Base-by-base conservation (phyloP, 73 alveolate genomes). In the Stentor roeselii region DNA sequence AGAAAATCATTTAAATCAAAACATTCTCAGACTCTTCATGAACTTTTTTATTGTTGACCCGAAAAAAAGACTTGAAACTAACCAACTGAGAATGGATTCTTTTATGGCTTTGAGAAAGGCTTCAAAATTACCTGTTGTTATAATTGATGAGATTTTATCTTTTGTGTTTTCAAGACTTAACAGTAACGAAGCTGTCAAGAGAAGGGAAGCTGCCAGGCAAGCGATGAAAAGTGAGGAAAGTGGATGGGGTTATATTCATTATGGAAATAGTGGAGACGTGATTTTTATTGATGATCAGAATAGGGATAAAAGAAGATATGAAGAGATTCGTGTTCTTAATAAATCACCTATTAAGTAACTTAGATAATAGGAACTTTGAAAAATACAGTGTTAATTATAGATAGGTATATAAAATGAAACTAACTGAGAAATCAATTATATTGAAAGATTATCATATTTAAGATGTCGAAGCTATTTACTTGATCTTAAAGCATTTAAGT, bases 31-130 rank as follows among this genome's bases (percentile, higher is more conserved):
- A 30, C 82, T 61, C 21, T 61, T 61, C 27, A 14, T 61, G 42
- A 61, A 61, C 38, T 61, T 61, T 61, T 61, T 61, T 61, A 61
- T 61, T 14, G 82, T 61, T 30, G 82, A 61, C 42, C 82, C 82
- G 14, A 35, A 11, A 61, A 61, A 61, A 30, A 6, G 59, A 30
- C 6, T 61, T 11, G 82, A 61, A 61, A 61, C 59, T 61, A 61
- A 6, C 6, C 6, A 14, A 14, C 27, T 61, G 11, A 14, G 42
- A n/a, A 14, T 6, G 6, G 37, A 61, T 6, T 6, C 82, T 11
- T 6, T 6, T 6, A 61, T 11, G 82, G 42, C 42, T 61, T 35
- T 61, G 37, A 30, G 6, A 61, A 61, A 21, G 67, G 6, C 21
- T 6, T 11, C 6, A 30, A 61, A 61, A 35, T 35, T 61, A 11